Base-by-base conservation (phyloP, 2,329 filamentous ascomycete species). In the Ramichloridium luteum region DNA sequence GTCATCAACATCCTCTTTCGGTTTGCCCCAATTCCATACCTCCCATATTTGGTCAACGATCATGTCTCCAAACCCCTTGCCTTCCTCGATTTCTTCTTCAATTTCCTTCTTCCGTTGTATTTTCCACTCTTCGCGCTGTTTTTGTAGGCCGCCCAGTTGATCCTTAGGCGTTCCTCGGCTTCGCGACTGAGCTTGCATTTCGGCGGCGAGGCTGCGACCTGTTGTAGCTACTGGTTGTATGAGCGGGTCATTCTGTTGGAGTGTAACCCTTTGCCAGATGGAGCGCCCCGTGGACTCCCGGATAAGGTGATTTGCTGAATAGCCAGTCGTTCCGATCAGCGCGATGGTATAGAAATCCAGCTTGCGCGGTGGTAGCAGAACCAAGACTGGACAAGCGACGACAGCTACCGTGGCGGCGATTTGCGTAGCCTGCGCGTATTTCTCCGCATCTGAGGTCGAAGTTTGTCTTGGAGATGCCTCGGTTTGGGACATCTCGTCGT, bases 261-360 rank as follows among this genome's bases (percentile, higher is more conserved):
- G 35, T 23, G 26, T 38, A n/a, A 50, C 37, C 16, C 48, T 48
- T 35, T 55, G 49, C 45, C 43, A 49, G 17, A 54, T 45, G 10
- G 44, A 44, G 16, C 44, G 38, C 12, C 48, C 48, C 14, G 41
- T 50, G 11, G 39, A 37, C 29, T 61, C 54, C 23, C 54, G 54
- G 10, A 54, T 47, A 3, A 72, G 53, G 40, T 70, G 61, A 46
- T 68, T 64, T 6, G 64, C 62, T 6, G 62, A 65, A 18, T 64
- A 55, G 35, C 64, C 51, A 43, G 64, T 69, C 2, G 61, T 60
- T 16, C 60, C 51, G 25, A 61, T 53, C 5, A 77, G 62, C 1
- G 59, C 59, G 43, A 72, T 59, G 12, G 72, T 76, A 55, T 72
- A 75, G 32, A 69, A 46, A 47, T 77, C 72, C 30, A 77, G 53